Conservation (phyloP, 192 early-diverging fungal genomes). For the Mortierella hygrophila region DNA sequence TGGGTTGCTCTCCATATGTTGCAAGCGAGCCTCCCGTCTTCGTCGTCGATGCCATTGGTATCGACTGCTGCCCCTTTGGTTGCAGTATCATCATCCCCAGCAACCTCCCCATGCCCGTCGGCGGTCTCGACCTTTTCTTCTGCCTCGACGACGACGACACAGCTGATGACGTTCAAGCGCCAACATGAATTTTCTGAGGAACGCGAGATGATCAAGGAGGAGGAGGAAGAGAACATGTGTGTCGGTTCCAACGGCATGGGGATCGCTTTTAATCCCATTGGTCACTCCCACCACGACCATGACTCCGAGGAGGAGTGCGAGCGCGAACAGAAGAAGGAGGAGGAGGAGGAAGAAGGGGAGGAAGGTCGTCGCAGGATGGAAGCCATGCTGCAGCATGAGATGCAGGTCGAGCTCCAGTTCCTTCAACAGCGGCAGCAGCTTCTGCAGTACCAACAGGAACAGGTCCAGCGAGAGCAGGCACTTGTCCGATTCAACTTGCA, state of each 20-base stretch:
- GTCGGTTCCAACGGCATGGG: neutral
- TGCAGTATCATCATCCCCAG: neutral
- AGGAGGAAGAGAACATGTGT: neutral
- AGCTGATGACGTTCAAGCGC: neutral
- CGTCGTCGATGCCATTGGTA: neutral
- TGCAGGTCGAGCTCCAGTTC: constrained; percentile 24
- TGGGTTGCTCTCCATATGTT: neutral
- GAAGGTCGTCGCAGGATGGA: neutral
- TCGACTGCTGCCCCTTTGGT: neutral
- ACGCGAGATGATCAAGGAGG: neutral
- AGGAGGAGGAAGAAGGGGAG: neutral
- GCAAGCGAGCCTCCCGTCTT: neutral
- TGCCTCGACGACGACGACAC: neutral
- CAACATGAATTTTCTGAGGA: neutral
- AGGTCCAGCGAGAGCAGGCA: constrained; percentile 26
- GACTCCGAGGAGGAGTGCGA: neutral
- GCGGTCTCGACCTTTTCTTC: neutral
- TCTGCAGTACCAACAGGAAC: constrained; percentile 22
- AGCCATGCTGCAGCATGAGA: constrained; percentile 15
- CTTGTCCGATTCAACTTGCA: constrained; percentile 22
- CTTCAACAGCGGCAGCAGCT: constrained; percentile 26
- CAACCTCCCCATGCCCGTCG: too few relatives aligned
- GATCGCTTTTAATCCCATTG: neutral
- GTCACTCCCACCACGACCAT: neutral
- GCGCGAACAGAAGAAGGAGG: neutral